phyloP scores from a whole-genome alignment of 805 yeast genomes.

The Barnettozyma vustinii region DNA sequence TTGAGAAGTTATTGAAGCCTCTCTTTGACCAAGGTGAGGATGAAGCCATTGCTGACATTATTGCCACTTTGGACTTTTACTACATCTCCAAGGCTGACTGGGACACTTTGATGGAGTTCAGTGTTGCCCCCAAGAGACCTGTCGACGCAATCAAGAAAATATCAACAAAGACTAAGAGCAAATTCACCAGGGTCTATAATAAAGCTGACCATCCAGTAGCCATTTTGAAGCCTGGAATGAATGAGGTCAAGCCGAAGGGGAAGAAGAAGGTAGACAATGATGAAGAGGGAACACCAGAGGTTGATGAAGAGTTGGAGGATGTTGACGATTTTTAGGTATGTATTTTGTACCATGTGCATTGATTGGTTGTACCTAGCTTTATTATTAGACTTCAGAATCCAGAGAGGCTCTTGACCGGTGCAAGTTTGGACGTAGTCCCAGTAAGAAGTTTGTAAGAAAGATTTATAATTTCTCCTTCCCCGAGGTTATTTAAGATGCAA shows the following conservation, averaged over 20 bases:
- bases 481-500: too few species aligned
- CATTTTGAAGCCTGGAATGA: conserved; percentile 66
- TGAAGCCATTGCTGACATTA: conserved; percentile 55
- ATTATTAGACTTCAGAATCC: too few species aligned
- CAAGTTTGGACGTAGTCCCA: too few species aligned
- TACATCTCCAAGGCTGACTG: conserved; percentile 87
- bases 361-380: too few species aligned
- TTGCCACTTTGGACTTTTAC: conserved; percentile 76
- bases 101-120: conserved; percentile 81
- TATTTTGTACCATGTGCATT: too few species aligned
- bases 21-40: conserved; percentile 45
- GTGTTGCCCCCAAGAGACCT: conserved; percentile 56
- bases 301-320: conserved; percentile 16
- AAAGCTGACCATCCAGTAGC: conserved; percentile 75
- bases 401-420: too few species aligned
- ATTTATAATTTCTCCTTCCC: too few species aligned
- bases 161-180: conserved; percentile 73
- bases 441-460: too few species aligned
- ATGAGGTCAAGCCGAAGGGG: conserved; percentile 32
- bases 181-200: conserved; percentile 85
- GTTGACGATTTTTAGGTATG: background rate
- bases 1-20: conserved; percentile 53
- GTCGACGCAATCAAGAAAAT: conserved; percentile 51
- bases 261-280: conserved; percentile 19
- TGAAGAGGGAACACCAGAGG: conserved; percentile 16